Percentiles rank a stretch among this genome's conserved stretches.
Evolutionary conservation across 129 eudicot species (phyloP).

Genomic region (Deinandra increscens): DNA sequence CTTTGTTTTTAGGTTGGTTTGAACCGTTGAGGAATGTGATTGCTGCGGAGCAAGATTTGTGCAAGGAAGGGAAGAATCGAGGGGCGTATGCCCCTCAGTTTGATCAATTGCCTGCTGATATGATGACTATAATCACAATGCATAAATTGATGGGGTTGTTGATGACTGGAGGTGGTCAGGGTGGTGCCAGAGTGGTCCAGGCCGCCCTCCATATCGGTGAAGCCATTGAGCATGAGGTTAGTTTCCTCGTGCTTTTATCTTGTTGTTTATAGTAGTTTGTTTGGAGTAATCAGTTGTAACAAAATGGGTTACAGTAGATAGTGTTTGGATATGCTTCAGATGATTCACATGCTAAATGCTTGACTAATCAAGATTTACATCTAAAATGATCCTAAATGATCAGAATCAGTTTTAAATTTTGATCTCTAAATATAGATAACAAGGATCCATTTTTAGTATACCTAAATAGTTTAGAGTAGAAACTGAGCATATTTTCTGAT

Average conservation of each 20-base stretch:
- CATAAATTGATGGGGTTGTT: slow-evolving; percentile 85
- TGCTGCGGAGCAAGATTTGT: slow-evolving; percentile 68
- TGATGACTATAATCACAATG: slow-evolving; percentile 96
- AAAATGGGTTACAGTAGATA: not conserved
- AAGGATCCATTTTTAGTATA: no score
- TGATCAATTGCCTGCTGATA: slow-evolving; percentile 85
- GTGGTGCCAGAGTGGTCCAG: slow-evolving; percentile 70
- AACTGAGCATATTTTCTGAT: slow-evolving; percentile 1
- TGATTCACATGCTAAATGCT: not conserved
- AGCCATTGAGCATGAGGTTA: slow-evolving; percentile 93
- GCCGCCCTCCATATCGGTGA: slow-evolving; percentile 88
- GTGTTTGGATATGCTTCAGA: not conserved
- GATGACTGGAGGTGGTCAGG: slow-evolving; percentile 84
- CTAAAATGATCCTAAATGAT: no score
- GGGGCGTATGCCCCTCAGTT: slow-evolving; percentile 57
- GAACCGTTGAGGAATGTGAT: slow-evolving; percentile 85
- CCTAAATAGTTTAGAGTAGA: not conserved
- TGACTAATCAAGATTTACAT: no score
- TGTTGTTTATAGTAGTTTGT: not conserved
- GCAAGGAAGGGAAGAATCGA: slow-evolving; percentile 57
- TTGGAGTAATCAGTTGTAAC: not conserved
- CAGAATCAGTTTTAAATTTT: no score
- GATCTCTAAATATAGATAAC: no score
- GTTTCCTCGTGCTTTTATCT: slow-evolving; percentile 13
- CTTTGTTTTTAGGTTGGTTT: slow-evolving; percentile 97